phyloP scores from a whole-genome alignment of 371 early-diverging fungal genomes.

The Mortierella sp. region DNA sequence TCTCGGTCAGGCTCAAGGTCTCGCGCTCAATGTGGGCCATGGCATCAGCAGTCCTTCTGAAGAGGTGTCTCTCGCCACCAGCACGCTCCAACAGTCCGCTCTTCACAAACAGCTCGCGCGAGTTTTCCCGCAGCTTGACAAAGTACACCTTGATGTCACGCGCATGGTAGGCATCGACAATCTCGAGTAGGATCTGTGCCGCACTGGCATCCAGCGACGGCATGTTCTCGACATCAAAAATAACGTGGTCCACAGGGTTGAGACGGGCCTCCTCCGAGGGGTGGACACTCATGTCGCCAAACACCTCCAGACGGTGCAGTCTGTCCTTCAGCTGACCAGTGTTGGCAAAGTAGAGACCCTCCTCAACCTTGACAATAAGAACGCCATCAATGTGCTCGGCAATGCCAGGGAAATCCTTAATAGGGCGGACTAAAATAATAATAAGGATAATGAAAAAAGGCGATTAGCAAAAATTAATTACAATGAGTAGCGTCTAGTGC shows the following conservation, averaged over 20 bases:
- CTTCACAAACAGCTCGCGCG: constrained; percentile 74
- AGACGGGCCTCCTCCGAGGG: constrained; percentile 85
- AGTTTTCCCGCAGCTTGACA: constrained; percentile 81
- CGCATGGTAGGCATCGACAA: constrained; percentile 85
- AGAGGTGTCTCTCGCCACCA: constrained; percentile 71
- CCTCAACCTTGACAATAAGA: constrained; percentile 90
- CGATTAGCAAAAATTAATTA: constrained; percentile 11
- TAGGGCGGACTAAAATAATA: constrained; percentile 59
- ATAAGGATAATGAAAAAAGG: background rate
- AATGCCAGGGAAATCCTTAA: constrained; percentile 72
- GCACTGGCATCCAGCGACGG: constrained; percentile 92
- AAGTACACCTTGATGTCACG: constrained; percentile 86
- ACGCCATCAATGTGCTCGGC: constrained; percentile 86
- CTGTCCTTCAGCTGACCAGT: constrained; percentile 94
- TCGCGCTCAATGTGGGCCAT: constrained; percentile 48
- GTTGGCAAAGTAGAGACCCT: constrained; percentile 95
- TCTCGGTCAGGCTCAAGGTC: constrained; percentile 21
- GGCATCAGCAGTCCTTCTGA: constrained; percentile 52
- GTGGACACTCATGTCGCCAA: constrained; percentile 93
- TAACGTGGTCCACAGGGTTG: constrained; percentile 73
- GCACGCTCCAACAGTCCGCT: constrained; percentile 77
- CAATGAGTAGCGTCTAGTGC: background rate
- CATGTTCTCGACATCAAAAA: constrained; percentile 93
- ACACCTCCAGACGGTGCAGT: constrained; percentile 89
- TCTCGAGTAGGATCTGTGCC: constrained; percentile 88